Evolutionary conservation across 371 early-diverging fungal genomes (phyloP).

Genomic region (Saksenaea oblongispora): DNA sequence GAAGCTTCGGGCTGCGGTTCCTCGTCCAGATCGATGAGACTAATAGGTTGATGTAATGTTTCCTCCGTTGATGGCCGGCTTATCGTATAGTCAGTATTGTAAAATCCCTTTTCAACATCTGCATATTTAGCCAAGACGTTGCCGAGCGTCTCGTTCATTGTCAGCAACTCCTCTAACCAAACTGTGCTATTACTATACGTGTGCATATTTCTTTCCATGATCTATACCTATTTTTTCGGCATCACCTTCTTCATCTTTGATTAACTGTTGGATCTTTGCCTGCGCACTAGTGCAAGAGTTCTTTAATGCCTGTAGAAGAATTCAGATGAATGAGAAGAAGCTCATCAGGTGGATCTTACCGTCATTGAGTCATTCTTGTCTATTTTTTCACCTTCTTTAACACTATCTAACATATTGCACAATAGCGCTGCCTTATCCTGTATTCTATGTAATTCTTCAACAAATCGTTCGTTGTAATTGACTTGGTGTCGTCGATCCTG

Average conservation of each 20-base stretch:
- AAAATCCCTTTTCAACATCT: slow-evolving; percentile 66
- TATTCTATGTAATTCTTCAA: slow-evolving; percentile 80
- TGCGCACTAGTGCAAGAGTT: slow-evolving; percentile 59
- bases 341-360: slow-evolving; percentile 29
- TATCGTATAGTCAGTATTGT: slow-evolving; percentile 44
- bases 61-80: slow-evolving; percentile 18
- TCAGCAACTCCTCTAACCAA: slow-evolving; percentile 53
- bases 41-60: slow-evolving; percentile 26
- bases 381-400: slow-evolving; percentile 65
- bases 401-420: slow-evolving; percentile 74
- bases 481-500: slow-evolving; percentile 76
- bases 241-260: slow-evolving; percentile 52
- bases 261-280: slow-evolving; percentile 71
- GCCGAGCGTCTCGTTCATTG: slow-evolving; percentile 80
- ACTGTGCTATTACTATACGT: neutral
- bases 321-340: slow-evolving; percentile 27
- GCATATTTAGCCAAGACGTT: slow-evolving; percentile 76
- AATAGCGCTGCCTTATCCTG: slow-evolving; percentile 78
- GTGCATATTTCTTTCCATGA: neutral
- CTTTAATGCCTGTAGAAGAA: slow-evolving; percentile 18
- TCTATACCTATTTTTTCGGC: slow-evolving; percentile 28
- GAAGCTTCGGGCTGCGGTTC: slow-evolving; percentile 1
- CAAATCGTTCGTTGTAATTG: slow-evolving; percentile 83
- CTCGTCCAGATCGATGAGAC: slow-evolving; percentile 72
- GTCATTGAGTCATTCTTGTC: slow-evolving; percentile 63